These are phyloP conservation scores for Volvariella volvacea DNA, from an alignment of 1,284 basidiomycete species.

Conservation along the genomic window DNA sequence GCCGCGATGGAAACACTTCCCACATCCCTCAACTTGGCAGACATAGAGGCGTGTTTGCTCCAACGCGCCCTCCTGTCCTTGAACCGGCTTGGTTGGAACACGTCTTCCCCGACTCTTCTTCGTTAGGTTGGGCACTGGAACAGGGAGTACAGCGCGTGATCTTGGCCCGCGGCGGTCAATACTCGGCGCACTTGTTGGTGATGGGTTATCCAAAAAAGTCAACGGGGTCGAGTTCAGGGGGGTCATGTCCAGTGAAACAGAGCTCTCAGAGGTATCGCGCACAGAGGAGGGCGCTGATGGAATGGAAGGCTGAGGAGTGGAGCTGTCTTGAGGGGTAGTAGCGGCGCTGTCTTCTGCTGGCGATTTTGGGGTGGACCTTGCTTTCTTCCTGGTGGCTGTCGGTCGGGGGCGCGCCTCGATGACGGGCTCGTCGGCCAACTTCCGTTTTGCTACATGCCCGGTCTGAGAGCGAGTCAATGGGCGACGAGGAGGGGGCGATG, in stretches of 20 bases:
- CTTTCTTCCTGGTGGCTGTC: slow-evolving; percentile 4
- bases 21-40: slow-evolving; percentile 62
- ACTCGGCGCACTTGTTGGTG: slow-evolving; percentile 8
- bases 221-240: slow-evolving; percentile 11
- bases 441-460: slow-evolving; percentile 21
- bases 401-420: neutral
- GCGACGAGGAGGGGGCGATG: slow-evolving; percentile 14
- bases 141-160: slow-evolving; percentile 38
- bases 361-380: slow-evolving; percentile 1
- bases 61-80: slow-evolving; percentile 26
- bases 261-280: neutral
- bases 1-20: slow-evolving; percentile 66
- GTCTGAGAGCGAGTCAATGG: slow-evolving; percentile 25
- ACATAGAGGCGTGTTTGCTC: slow-evolving; percentile 38
- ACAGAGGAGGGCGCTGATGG: neutral
- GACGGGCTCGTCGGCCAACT: slow-evolving; percentile 15
- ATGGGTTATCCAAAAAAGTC: slow-evolving; percentile 14
- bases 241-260: neutral
- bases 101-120: slow-evolving; percentile 68
- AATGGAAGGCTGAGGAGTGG: neutral
- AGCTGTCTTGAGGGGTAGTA: slow-evolving; percentile 4
- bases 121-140: slow-evolving; percentile 63
- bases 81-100: slow-evolving; percentile 44
- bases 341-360: slow-evolving; percentile 1
- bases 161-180: slow-evolving; percentile 20